Evolutionary conservation across 495 filamentous ascomycete genomes (phyloP).

Genomic region (Aspergillus bertholletiae): DNA sequence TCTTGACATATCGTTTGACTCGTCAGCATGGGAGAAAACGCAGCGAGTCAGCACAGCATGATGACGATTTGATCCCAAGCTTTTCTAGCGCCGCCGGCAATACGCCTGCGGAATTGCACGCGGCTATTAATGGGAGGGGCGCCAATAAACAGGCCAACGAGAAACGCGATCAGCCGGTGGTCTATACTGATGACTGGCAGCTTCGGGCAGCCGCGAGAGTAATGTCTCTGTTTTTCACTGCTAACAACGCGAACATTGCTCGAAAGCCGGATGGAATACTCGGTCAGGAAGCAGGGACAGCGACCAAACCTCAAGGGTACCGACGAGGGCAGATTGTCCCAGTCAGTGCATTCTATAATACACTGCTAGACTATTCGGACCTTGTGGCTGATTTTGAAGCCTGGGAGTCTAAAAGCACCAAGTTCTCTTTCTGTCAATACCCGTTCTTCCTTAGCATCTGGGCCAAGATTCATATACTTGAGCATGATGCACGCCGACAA

Average conservation of each 20-base stretch:
- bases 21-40: constrained; percentile 69
- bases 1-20: constrained; percentile 77
- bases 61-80: constrained; percentile 66
- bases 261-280: constrained; percentile 27
- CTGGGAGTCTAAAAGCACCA: constrained; percentile 74
- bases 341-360: constrained; percentile 84
- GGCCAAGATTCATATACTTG: constrained; percentile 89
- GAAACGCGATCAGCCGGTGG: constrained; percentile 47
- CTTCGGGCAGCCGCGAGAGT: constrained; percentile 77
- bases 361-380: constrained; percentile 78
- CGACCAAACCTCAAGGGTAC: constrained; percentile 38
- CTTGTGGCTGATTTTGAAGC: constrained; percentile 83
- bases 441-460: constrained; percentile 93
- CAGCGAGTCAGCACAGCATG: constrained; percentile 49
- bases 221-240: constrained; percentile 79
- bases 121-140: constrained; percentile 64
- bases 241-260: constrained; percentile 59
- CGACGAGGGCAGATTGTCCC: constrained; percentile 64
- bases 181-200: constrained; percentile 90
- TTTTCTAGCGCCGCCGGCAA: constrained; percentile 58
- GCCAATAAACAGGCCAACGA: constrained; percentile 40
- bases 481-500: constrained; percentile 85
- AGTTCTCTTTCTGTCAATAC: constrained; percentile 91
- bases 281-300: constrained; percentile 17
- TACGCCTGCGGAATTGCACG: constrained; percentile 69